Evolutionary conservation across 768 basidiomycete genomes (phyloP).

Genomic region (Russula olivacea): DNA sequence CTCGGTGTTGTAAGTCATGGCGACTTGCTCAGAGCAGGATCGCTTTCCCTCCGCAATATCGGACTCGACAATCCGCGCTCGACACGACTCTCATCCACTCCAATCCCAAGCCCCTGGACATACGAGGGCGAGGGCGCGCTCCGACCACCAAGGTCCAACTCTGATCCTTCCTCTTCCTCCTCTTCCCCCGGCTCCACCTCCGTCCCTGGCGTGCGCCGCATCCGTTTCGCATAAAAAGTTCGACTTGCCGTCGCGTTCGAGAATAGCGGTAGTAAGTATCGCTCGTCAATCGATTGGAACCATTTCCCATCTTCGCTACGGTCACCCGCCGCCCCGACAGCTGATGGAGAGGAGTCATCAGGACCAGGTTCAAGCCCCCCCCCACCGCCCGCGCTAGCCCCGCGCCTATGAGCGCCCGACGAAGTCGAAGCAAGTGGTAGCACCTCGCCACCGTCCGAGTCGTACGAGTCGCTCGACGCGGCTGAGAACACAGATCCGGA

Average conservation of each 20-base stretch:
- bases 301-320: constrained; percentile 74
- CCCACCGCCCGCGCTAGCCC: not conserved
- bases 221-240: constrained; percentile 75
- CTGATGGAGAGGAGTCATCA: constrained; percentile 2
- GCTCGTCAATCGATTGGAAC: constrained; percentile 94
- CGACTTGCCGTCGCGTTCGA: constrained; percentile 87
- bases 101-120: constrained; percentile 31
- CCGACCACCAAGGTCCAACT: constrained; percentile 33
- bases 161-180: constrained; percentile 28
- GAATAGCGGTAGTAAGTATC: constrained; percentile 88
- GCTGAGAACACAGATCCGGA: constrained; percentile 51
- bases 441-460: constrained; percentile 71
- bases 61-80: constrained; percentile 24
- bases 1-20: not conserved
- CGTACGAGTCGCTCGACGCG: constrained; percentile 68
- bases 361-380: not conserved
- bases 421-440: constrained; percentile 64
- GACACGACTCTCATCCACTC: constrained; percentile 25
- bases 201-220: constrained; percentile 41
- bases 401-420: not conserved
- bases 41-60: constrained; percentile 24
- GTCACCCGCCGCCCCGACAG: constrained; percentile 19
- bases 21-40: constrained; percentile 12
- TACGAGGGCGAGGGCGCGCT: constrained; percentile 31
- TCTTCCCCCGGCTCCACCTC: constrained; percentile 14